Evolutionary conservation across 257 asterid species (phyloP), one percentile per base, ranked within the genome.

Genomic region (Nicotiana sylvestris): DNA sequence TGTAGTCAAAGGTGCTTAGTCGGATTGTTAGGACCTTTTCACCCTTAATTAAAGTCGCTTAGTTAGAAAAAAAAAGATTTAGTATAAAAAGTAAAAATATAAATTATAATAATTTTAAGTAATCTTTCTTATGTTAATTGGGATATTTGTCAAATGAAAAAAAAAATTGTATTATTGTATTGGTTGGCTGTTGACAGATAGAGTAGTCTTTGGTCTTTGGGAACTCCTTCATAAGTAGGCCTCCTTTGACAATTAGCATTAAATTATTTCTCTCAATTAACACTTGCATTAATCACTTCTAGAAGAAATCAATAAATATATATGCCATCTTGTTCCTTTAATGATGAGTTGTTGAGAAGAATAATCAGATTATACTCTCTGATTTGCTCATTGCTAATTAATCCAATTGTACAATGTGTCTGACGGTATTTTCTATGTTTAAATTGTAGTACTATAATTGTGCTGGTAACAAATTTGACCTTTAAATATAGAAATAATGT

Each of bases 221-320:
- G 53, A 51, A 51, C 80, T 27, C 79, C 79, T 72, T 39, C 80
- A 27, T 51, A 51, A 33, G 76, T 32, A 67, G 76, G 76, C 76
- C 76, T 67, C 17, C 51, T 51, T 76, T 51, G 80, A 29, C 64
- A 76, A 69, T 15, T 27, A 49, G 5, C 43, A 74, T 74, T 74
- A 74, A 74, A 49, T 15, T 6, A 74, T 6, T 27, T 1, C 6
- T 70, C 3, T 70, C 13, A 70, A 15, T 49, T 46, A 70, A 1
- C 79, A 46, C 79, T 74, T 27, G 7, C 80, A 74, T 74, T 51
- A 76, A 76, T 51, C 80, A 76, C 64, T 51, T 76, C 64, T 76
- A 76, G 80, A 76, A 76, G 27, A 76, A 76, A 13, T 76, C 30
- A 76, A 76, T 49, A 27, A 74, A 49, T 51, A 72, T 49, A 15